Conservation (phyloP, 805 yeast genomes). For the Lipomyces sp. region DNA sequence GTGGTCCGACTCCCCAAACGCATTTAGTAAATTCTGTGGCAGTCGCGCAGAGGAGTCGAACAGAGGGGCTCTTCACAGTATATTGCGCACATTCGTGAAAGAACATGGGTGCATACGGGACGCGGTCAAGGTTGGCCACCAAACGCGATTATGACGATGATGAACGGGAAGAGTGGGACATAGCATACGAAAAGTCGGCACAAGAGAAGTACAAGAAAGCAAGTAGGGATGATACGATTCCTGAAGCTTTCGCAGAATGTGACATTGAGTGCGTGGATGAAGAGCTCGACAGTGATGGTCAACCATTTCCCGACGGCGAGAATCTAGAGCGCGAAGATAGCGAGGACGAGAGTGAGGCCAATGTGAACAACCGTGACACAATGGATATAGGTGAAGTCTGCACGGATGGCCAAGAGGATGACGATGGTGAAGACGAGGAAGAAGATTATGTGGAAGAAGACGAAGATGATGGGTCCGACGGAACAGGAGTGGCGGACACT, state of each 20-base stretch:
- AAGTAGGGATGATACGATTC: neutral
- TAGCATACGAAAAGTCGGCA: slow-evolving; percentile 5
- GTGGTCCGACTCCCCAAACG: neutral
- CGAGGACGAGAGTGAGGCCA: slow-evolving; percentile 10
- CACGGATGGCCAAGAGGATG: slow-evolving; percentile 5
- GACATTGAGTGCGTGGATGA: slow-evolving; percentile 4
- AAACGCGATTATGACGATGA: slow-evolving; percentile 6
- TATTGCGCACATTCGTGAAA: neutral
- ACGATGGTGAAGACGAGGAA: neutral
- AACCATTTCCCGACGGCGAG: neutral
- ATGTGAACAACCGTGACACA: neutral
- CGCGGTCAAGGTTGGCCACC: neutral
- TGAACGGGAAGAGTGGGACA: slow-evolving; percentile 1
- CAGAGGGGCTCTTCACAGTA: neutral
- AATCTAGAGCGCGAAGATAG: neutral
- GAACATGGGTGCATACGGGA: neutral
- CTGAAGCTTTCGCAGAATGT: neutral
- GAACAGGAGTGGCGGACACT: neutral
- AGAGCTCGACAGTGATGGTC: slow-evolving; percentile 12
- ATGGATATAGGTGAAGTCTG: neutral
- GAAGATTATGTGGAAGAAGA: slow-evolving; percentile 19
- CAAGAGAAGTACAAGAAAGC: neutral
- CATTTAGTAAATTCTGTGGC: neutral
- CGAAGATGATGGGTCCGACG: slow-evolving; percentile 22
- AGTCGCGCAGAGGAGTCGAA: too few relatives aligned